Evolutionary conservation across 352 stramenopile species (phyloP).

Genomic region (Phytophthora agathidicida): DNA sequence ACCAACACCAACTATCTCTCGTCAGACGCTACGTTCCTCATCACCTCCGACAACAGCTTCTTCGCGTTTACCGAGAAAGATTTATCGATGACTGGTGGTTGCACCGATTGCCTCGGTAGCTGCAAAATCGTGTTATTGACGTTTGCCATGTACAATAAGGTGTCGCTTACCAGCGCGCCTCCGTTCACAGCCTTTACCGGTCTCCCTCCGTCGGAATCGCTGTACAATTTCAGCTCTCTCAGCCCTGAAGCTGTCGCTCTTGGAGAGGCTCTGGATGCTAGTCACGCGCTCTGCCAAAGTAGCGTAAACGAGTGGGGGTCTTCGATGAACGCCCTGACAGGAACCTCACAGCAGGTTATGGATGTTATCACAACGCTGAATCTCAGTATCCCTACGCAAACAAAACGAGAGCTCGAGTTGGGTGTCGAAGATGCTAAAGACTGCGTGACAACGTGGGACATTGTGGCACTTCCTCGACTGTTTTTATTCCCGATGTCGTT

Average conservation of each 20-base stretch:
- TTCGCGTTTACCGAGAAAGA: slow-evolving; percentile 33
- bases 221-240: slow-evolving; percentile 30
- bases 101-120: slow-evolving; percentile 19
- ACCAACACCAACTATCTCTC: slow-evolving; percentile 25
- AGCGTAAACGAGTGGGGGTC: slow-evolving; percentile 32
- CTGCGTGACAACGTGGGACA: slow-evolving; percentile 29
- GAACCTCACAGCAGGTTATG: slow-evolving; percentile 18
- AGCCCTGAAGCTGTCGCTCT: slow-evolving; percentile 14
- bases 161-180: slow-evolving; percentile 19
- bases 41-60: slow-evolving; percentile 26
- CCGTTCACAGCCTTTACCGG: slow-evolving; percentile 25
- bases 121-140: slow-evolving; percentile 27
- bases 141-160: slow-evolving; percentile 14
- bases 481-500: slow-evolving; percentile 22
- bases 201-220: slow-evolving; percentile 7
- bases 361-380: slow-evolving; percentile 23
- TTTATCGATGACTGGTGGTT: slow-evolving; percentile 29
- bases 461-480: slow-evolving; percentile 26
- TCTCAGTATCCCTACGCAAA: slow-evolving; percentile 20
- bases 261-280: slow-evolving; percentile 16
- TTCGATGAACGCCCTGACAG: slow-evolving; percentile 17
- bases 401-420: slow-evolving; percentile 24
- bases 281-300: slow-evolving; percentile 19
- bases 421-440: slow-evolving; percentile 11
- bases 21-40: slow-evolving; percentile 22